Conservation (phyloP, 164 flowering plant genomes). For the Platanus orientalis region DNA sequence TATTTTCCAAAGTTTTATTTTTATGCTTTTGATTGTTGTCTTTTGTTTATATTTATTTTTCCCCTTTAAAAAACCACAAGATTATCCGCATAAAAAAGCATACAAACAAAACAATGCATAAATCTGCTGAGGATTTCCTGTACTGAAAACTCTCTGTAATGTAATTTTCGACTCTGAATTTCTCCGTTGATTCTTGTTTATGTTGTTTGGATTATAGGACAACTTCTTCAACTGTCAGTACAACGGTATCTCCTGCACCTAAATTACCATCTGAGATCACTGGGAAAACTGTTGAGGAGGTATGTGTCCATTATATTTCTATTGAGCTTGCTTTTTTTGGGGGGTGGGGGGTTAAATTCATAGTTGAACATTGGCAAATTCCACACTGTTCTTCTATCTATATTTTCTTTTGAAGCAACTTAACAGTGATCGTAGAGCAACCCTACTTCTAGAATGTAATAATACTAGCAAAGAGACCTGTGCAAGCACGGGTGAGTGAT, state of each 20-base stretch:
- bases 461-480: too few species aligned
- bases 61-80: too few species aligned
- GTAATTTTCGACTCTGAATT: background rate
- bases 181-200: background rate
- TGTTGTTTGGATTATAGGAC: conserved; percentile 35
- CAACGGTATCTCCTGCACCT: conserved; percentile 49
- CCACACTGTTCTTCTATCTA: too few species aligned
- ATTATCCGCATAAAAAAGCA: too few species aligned
- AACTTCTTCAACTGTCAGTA: conserved; percentile 36
- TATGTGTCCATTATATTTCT: conserved; percentile 14
- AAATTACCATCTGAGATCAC: conserved; percentile 94
- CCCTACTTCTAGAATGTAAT: background rate
- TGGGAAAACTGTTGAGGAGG: conserved; percentile 98
- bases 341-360: background rate
- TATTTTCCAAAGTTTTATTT: too few species aligned
- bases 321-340: background rate
- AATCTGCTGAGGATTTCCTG: background rate
- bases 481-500: too few species aligned
- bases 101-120: too few species aligned
- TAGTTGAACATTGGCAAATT: too few species aligned
- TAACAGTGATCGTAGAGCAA: background rate
- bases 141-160: background rate
- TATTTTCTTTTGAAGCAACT: too few species aligned
- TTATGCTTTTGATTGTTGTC: too few species aligned
- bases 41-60: too few species aligned